Evolutionary conservation across 805 yeast genomes (phyloP), one percentile per base, ranked within the genome.

Genomic region (Candida incommunis): DNA sequence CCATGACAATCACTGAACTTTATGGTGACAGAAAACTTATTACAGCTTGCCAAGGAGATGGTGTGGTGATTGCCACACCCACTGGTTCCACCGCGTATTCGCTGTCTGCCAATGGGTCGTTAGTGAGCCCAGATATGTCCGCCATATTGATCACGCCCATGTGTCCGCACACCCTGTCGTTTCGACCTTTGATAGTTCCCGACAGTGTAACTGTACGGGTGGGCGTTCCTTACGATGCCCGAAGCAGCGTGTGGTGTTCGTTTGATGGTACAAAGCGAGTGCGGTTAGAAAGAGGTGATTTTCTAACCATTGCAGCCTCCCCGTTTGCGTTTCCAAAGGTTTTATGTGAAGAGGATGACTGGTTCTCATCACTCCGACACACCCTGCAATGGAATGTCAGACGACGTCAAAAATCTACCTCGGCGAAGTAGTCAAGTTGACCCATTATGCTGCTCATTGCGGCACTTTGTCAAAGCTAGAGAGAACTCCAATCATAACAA

Each of bases 31-130:
- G 82, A 22, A 76, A 84, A 9, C 66, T 87, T 26, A 67, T 88
- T 45, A 88, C 97, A 0, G 82, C 84, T 21, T 92, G 92, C 1
- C 95, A 86, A 61, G 96, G 96, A 0, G 96, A 88, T 63, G 96
- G 96, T 0, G 66, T 88, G 16, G 88, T 90, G 45, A 71, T 88
- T 26, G 94, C 95, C 0, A 87, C 96, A 0, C 96, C 96, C 2
- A 87, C 96, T 0, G 96, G 96, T 0, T 86, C 96, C 1, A 90
- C 97, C 0, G 97, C 97, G 0, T 90, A 90, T 61, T 87, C 96
- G 1, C 68, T 90, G 43, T 81, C 94, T 40, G 96, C 97, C 0
- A 96, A 96, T 11, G 97, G 97, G 1, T 81, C 95, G 0, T 70
- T 90, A 42, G 95, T 90, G 3, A 96, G 88, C 55, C 96, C 97